These are phyloP conservation scores for Fragaria iinumae DNA, from an alignment of 306 rosid genomes.

Conservation along the genomic window DNA sequence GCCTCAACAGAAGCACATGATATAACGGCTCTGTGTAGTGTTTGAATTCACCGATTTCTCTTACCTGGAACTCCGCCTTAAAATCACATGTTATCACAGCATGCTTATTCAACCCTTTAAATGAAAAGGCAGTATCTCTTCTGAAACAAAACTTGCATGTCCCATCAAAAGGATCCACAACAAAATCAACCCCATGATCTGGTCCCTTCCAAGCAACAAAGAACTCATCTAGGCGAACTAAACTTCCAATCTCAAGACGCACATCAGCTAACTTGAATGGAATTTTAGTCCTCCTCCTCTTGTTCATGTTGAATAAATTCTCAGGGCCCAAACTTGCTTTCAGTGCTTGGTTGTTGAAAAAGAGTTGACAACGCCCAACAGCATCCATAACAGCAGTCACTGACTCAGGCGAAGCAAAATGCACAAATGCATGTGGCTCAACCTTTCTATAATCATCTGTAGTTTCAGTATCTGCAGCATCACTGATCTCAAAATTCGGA, in stretches of 20 bases:
- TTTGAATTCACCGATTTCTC: slow-evolving; percentile 60
- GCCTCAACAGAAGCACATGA: slow-evolving; percentile 52
- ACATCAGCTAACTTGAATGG: slow-evolving; percentile 69
- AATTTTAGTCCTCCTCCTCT: slow-evolving; percentile 55
- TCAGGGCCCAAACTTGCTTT: slow-evolving; percentile 63
- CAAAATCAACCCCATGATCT: slow-evolving; percentile 56
- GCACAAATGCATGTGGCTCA: slow-evolving; percentile 85
- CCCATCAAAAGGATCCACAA: slow-evolving; percentile 77
- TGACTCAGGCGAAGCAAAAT: slow-evolving; percentile 50
- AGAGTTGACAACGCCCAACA: slow-evolving; percentile 44
- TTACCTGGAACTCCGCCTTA: slow-evolving; percentile 64
- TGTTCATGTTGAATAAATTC: slow-evolving; percentile 50
- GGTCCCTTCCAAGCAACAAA: slow-evolving; percentile 69
- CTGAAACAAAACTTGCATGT: slow-evolving; percentile 69
- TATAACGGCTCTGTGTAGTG: slow-evolving; percentile 43
- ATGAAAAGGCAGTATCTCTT: slow-evolving; percentile 57
- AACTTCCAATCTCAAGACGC: slow-evolving; percentile 64
- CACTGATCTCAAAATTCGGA: slow-evolving; percentile 47
- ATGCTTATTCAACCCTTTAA: slow-evolving; percentile 35
- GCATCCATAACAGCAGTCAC: slow-evolving; percentile 45
- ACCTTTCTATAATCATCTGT: slow-evolving; percentile 47
- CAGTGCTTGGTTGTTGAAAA: slow-evolving; percentile 38
- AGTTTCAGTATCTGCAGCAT: slow-evolving; percentile 19
- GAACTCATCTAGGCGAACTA: slow-evolving; percentile 48
- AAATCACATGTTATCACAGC: slow-evolving; percentile 74